Evolutionary conservation across 2,329 filamentous ascomycete genomes (phyloP).

Genomic region (Microdochium trichocladiopsis): DNA sequence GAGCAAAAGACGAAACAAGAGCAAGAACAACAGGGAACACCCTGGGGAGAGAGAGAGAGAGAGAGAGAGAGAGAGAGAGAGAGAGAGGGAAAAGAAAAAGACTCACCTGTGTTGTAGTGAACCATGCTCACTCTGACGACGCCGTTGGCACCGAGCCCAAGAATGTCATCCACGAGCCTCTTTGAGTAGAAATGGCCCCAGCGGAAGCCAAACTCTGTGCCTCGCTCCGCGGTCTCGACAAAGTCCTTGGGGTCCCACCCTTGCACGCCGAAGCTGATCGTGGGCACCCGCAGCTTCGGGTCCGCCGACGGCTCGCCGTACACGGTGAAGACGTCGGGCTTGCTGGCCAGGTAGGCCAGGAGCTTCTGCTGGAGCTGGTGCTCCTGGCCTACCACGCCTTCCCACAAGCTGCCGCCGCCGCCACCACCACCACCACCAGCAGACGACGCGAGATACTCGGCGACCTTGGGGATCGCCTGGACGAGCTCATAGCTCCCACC

Average conservation of each 20-base stretch:
- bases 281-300: conserved; percentile 47
- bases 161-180: conserved; percentile 49
- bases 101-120: conserved; percentile 64
- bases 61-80: neutral
- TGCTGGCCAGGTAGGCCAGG: conserved; percentile 48
- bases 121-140: conserved; percentile 65
- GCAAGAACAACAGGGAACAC: neutral
- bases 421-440: conserved; percentile 15
- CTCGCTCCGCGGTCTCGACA: conserved; percentile 54
- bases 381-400: conserved; percentile 50
- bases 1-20: neutral
- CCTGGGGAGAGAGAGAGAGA: neutral
- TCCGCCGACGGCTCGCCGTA: conserved; percentile 47
- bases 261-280: conserved; percentile 58
- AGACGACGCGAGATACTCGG: conserved; percentile 53
- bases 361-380: conserved; percentile 49
- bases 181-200: conserved; percentile 66
- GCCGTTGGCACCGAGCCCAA: conserved; percentile 52
- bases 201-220: conserved; percentile 52
- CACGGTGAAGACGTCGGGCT: conserved; percentile 44
- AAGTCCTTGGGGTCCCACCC: conserved; percentile 49
- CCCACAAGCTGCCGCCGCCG: conserved; percentile 36
- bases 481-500: conserved; percentile 66
- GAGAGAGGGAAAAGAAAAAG: neutral
- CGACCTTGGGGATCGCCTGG: conserved; percentile 52